Conservation (phyloP, 2,329 filamentous ascomycete genomes). For the Diaporthe sp. region DNA sequence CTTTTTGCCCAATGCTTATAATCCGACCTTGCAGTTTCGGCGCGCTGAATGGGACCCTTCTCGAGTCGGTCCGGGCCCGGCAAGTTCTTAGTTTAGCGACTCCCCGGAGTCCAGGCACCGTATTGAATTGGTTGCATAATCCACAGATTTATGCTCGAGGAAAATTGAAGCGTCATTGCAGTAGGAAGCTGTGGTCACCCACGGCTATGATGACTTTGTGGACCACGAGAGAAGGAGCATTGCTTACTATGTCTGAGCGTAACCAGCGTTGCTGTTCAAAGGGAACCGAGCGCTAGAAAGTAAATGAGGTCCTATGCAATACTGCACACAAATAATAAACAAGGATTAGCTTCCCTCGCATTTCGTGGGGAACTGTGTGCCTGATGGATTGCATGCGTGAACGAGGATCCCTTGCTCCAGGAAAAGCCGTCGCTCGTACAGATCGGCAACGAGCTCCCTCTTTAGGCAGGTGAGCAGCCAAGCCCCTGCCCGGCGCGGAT, state of each 20-base stretch:
- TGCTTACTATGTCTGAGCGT: background rate
- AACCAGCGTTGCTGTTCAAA: background rate
- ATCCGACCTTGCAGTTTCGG: background rate
- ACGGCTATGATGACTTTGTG: background rate
- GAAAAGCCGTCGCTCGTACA: background rate
- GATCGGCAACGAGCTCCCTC: constrained; percentile 19
- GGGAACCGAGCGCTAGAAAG: background rate
- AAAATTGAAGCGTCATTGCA: background rate
- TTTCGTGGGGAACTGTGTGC: background rate
- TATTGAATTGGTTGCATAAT: background rate
- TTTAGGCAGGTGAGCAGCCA: background rate
- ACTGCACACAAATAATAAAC: background rate
- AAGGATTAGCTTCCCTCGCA: constrained; percentile 3
- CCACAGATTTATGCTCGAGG: background rate
- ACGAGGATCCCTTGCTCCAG: background rate
- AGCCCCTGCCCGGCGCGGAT: constrained; percentile 11
- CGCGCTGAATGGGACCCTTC: background rate
- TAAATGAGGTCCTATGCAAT: background rate
- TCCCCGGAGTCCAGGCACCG: background rate
- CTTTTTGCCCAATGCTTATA: background rate
- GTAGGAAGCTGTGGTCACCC: too few species aligned
- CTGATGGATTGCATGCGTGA: background rate
- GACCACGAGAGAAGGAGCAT: background rate
- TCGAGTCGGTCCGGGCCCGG: background rate
- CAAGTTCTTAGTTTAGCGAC: background rate